Percentiles rank a stretch among this genome's conserved stretches.
Evolutionary conservation across 2,329 filamentous ascomycete species (phyloP).

Genomic region (Blastomyces emzantsi): DNA sequence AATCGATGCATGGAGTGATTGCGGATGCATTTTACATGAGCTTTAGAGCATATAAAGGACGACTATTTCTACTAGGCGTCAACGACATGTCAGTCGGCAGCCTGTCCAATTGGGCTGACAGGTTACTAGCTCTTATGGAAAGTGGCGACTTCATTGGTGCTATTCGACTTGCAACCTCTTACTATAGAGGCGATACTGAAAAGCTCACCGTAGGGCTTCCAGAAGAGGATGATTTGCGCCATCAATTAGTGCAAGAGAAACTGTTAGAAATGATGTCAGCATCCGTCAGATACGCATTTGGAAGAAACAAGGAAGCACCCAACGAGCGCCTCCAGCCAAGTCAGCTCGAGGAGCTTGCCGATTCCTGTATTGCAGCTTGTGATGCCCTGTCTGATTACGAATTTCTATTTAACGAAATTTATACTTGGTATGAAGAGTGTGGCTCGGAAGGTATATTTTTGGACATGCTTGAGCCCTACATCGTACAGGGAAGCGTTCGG

Average conservation of each 20-base stretch:
- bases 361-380: constrained; percentile 76
- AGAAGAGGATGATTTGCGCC: constrained; percentile 66
- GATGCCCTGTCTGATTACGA: constrained; percentile 66
- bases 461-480: constrained; percentile 78
- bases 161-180: constrained; percentile 81
- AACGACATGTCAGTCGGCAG: constrained; percentile 86
- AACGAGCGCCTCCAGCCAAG: constrained; percentile 46
- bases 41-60: constrained; percentile 88
- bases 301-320: constrained; percentile 46
- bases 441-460: constrained; percentile 68
- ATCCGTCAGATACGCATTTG: constrained; percentile 81
- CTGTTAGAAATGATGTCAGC: constrained; percentile 88
- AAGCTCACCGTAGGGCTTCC: constrained; percentile 90
- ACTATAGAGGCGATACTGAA: constrained; percentile 85
- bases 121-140: constrained; percentile 89
- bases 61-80: constrained; percentile 86
- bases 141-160: constrained; percentile 91
- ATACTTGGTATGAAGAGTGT: constrained; percentile 77
- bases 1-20: constrained; percentile 87
- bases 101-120: constrained; percentile 94
- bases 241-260: constrained; percentile 77
- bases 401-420: constrained; percentile 85
- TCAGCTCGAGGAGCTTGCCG: constrained; percentile 67
- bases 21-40: constrained; percentile 98
- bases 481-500: constrained; percentile 67